phyloP scores from a whole-genome alignment of 2,329 filamentous ascomycete genomes.

The Capronia coronata region DNA sequence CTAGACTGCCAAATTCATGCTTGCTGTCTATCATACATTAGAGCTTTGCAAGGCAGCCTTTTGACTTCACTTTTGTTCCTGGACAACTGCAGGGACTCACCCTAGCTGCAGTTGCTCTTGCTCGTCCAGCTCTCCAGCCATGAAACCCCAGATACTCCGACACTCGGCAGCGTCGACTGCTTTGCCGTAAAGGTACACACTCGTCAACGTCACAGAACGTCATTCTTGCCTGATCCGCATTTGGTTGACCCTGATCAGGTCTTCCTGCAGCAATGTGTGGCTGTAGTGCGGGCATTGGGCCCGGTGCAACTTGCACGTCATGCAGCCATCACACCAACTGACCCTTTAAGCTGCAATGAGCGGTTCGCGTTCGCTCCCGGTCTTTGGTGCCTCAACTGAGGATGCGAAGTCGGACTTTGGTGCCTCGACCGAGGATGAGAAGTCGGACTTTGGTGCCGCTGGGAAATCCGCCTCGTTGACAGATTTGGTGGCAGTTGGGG shows the following conservation, averaged over 20 bases:
- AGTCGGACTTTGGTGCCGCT: conserved; percentile 32
- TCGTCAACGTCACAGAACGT: neutral
- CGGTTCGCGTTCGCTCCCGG: neutral
- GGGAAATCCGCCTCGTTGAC: conserved; percentile 48
- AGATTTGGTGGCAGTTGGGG: conserved; percentile 22
- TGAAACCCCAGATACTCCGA: neutral
- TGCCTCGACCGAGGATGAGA: conserved; percentile 1
- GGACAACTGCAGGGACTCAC: neutral
- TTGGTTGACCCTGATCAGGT: neutral
- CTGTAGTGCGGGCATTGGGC: neutral
- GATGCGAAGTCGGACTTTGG: neutral
- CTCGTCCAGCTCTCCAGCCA: neutral
- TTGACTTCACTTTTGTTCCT: neutral
- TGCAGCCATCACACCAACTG: conserved; percentile 2
- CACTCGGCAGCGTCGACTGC: neutral
- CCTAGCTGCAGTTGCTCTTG: neutral
- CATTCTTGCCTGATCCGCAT: neutral
- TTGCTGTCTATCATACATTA: conserved; percentile 18
- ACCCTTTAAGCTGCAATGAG: neutral
- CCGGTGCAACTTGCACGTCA: conserved; percentile 6
- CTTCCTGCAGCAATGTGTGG: neutral
- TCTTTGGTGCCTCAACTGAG: neutral
- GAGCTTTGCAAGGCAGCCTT: neutral
- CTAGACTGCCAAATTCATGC: conserved; percentile 15
- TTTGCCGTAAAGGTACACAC: conserved; percentile 6